These are phyloP conservation scores for Inonotus hispidus DNA, from an alignment of 1,284 basidiomycete species.

Conservation along the genomic window DNA sequence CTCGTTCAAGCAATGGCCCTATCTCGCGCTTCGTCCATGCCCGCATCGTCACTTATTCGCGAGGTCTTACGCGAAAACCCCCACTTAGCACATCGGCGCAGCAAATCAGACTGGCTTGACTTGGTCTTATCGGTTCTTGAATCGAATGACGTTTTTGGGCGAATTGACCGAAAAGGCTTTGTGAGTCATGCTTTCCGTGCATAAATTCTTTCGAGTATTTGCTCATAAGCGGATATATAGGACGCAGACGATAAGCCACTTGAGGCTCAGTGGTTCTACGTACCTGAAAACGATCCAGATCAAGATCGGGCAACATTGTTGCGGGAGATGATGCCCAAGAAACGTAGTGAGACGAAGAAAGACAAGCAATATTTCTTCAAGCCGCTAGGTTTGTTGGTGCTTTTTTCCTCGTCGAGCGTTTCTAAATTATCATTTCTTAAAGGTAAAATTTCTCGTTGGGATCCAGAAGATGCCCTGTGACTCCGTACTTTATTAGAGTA, in stretches of 20 bases:
- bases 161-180: conserved; percentile 60
- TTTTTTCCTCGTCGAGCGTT: background rate
- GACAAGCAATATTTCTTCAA: conserved; percentile 79
- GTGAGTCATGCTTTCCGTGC: conserved; percentile 28
- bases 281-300: conserved; percentile 64
- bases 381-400: conserved; percentile 34
- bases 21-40: conserved; percentile 62
- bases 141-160: conserved; percentile 61
- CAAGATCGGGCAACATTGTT: conserved; percentile 60
- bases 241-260: conserved; percentile 45
- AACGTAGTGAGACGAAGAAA: conserved; percentile 69
- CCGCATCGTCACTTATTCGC: conserved; percentile 49
- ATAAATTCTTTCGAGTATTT: conserved; percentile 2
- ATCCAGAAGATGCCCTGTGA: conserved; percentile 46
- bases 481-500: background rate
- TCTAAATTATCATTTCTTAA: background rate
- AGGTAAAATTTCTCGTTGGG: conserved; percentile 58
- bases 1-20: conserved; percentile 68
- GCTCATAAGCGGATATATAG: conserved; percentile 25
- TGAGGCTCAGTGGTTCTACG: conserved; percentile 72
- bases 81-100: conserved; percentile 37
- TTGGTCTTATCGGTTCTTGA: conserved; percentile 47
- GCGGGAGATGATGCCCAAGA: conserved; percentile 67
- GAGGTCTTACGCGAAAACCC: conserved; percentile 50
- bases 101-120: conserved; percentile 43